phyloP scores from a whole-genome alignment of 345 rosid species.

The Camelina neglecta region DNA sequence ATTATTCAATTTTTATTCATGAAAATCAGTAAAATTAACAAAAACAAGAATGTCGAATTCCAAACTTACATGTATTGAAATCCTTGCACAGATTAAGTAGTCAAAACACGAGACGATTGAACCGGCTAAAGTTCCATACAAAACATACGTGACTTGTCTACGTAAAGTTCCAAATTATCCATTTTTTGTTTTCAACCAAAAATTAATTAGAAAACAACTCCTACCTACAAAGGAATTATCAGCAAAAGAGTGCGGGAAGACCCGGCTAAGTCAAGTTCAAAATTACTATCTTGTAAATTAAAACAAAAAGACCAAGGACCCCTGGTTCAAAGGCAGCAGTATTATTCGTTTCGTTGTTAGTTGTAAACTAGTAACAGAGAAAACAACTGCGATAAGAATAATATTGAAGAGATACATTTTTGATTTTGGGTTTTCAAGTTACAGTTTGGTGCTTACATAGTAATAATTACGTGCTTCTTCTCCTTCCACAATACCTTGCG shows the following conservation, averaged over 20 bases:
- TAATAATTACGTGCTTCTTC: constrained; percentile 36
- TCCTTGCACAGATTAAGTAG: no score
- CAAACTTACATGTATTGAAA: no score
- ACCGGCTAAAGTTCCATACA: background rate
- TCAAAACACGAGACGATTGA: background rate
- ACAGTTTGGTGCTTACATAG: constrained; percentile 14
- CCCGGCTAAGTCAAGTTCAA: no score
- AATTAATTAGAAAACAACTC: no score
- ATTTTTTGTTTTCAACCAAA: no score
- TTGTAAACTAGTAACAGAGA: background rate
- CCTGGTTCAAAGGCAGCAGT: background rate
- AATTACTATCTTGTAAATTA: no score
- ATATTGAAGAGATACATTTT: constrained; percentile 12
- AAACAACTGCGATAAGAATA: background rate
- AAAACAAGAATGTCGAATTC: no score
- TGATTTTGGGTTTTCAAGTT: constrained; percentile 10
- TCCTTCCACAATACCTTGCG: constrained; percentile 25
- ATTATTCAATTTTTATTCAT: background rate
- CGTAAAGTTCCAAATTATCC: no score
- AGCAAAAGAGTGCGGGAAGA: no score
- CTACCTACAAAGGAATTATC: no score
- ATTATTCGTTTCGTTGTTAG: background rate
- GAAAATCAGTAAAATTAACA: no score
- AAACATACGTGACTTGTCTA: no score
- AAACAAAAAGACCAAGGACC: background rate